Percentiles rank a stretch among this genome's conserved stretches.
Conservation (phyloP, 202 grass and related monocot species). For the Zizania palustris region DNA sequence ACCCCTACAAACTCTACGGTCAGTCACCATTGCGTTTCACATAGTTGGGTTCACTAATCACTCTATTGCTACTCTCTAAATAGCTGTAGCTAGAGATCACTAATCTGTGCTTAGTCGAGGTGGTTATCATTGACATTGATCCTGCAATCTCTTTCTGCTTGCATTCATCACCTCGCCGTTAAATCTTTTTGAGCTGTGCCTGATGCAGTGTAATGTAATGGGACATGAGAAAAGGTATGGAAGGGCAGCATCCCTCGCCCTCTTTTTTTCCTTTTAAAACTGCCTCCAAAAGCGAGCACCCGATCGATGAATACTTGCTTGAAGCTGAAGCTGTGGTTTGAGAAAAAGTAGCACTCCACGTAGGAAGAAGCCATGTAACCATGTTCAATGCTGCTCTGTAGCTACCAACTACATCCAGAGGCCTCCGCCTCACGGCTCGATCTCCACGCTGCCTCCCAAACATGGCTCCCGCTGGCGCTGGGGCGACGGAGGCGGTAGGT, state of each 20-base stretch:
- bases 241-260: conserved; percentile 1
- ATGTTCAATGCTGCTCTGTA: too few species aligned
- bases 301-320: conserved; percentile 27
- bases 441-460: too few species aligned
- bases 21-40: neutral
- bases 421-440: too few species aligned
- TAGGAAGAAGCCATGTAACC: too few species aligned
- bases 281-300: neutral
- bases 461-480: too few species aligned
- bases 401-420: too few species aligned
- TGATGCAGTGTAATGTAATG: conserved; percentile 36
- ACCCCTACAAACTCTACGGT: neutral
- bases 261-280: conserved; percentile 20
- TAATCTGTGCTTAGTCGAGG: neutral
- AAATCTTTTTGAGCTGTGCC: neutral
- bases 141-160: neutral
- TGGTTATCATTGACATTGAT: neutral
- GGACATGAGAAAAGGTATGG: neutral
- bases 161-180: conserved; percentile 28
- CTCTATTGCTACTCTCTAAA: neutral
- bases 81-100: neutral
- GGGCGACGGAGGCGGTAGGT: too few species aligned
- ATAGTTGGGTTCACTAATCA: neutral
- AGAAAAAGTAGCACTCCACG: too few species aligned
- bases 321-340: too few species aligned